Evolutionary conservation across 2,329 filamentous ascomycete genomes (phyloP), one percentile per base, ranked within the genome.

Genomic region (Aspergillus proliferans): DNA sequence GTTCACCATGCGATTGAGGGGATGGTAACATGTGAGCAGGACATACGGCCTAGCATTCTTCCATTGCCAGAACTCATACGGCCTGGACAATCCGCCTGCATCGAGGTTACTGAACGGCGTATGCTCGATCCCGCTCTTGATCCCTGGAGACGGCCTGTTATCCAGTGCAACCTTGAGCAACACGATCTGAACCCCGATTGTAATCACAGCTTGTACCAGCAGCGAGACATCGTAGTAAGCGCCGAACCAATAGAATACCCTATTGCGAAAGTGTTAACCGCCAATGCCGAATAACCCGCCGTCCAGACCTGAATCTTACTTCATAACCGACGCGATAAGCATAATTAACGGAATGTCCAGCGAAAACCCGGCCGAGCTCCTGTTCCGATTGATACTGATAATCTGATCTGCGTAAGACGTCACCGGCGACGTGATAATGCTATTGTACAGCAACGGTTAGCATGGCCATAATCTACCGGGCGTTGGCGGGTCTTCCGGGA

Each of bases 321-420:
- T 85, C 15, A 84, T 63, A 50, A 84, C 82, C 34, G 80, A 83
- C 30, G 82, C 77, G 49, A 82, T 72, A 15, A 85, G 78, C 82
- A 85, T 85, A 55, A 85, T 85, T 58, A 85, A 67, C 14, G 82
- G 82, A 34, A 85, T 84, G 60, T 85, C 82, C 57, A 85, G 71
- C 14, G 81, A 84, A 67, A 85, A 85, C 28, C 82, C 82, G 30
- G 77, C 78, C 3, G 81, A 84, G 49, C 73, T 80, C 57, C 78
- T 76, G 50, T 69, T 76, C 55, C 76, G 76, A 67, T 84, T 77
- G 60, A 85, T 85, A 57, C 77, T 80, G 64, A 81, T 75, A 62
- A 85, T 85, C 62, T 85, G 82, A 65, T 85, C 82, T 52, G 80
- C 76, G 70, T 85, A 85, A 57, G 79, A 83, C 45, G 81, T 84